Evolutionary conservation across 75 land plant genomes (phyloP).

Genomic region (Cupressus sempervirens): DNA sequence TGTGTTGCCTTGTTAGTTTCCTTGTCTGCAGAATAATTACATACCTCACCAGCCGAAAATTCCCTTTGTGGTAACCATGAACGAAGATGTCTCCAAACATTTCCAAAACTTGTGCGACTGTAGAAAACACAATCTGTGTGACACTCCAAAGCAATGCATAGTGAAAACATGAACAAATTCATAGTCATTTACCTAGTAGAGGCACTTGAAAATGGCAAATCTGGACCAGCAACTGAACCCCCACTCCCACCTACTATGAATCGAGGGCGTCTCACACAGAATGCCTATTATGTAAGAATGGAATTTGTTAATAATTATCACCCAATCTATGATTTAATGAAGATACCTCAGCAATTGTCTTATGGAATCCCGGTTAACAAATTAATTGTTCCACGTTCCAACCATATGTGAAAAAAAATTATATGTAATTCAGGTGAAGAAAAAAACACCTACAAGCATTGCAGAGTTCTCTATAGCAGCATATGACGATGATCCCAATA

Average conservation of each 20-base stretch:
- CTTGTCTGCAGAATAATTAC: not conserved
- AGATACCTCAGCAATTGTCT: not conserved
- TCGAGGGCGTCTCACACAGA: constrained; percentile 77
- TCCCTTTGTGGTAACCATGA: constrained; percentile 81
- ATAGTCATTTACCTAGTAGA: constrained; percentile 17
- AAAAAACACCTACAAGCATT: constrained; percentile 54
- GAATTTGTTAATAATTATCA: not conserved
- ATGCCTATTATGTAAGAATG: constrained; percentile 40
- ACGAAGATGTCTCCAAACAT: constrained; percentile 61
- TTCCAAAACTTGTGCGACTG: constrained; percentile 42
- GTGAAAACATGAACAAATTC: not conserved
- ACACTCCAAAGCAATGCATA: not conserved
- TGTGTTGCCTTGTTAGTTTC: too few relatives aligned
- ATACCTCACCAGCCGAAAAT: constrained; percentile 51
- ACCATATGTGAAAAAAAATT: not conserved
- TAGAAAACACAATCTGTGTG: constrained; percentile 1
- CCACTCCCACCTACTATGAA: constrained; percentile 83
- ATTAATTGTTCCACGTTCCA: not conserved
- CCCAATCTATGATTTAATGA: not conserved
- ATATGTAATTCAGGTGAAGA: constrained; percentile 1
- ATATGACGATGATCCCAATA: constrained; percentile 70
- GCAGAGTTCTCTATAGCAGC: constrained; percentile 69
- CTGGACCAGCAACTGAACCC: constrained; percentile 33
- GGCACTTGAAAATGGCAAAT: constrained; percentile 50
- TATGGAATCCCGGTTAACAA: not conserved